Percentiles rank a stretch among this genome's conserved stretches.
Evolutionary conservation across 2,329 filamentous ascomycete species (phyloP).

Genomic region (Leptographium radiaticola): DNA sequence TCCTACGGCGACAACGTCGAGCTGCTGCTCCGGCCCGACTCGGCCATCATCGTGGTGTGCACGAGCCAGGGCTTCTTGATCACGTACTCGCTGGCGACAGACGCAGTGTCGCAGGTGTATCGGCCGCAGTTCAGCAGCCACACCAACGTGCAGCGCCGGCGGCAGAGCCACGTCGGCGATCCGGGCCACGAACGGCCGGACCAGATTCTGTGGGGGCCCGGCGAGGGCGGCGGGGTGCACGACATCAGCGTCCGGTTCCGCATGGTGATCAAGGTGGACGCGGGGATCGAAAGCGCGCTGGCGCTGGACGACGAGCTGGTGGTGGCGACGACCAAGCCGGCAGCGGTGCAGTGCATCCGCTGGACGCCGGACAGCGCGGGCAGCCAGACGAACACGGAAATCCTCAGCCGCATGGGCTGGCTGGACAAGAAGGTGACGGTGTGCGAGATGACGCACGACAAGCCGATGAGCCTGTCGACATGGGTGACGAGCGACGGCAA

Average conservation of each 20-base stretch:
- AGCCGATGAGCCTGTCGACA: constrained; percentile 88
- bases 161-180: constrained; percentile 48
- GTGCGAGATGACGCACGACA: constrained; percentile 79
- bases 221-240: constrained; percentile 68
- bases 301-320: constrained; percentile 87
- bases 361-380: constrained; percentile 79
- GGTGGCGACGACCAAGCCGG: constrained; percentile 80
- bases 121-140: constrained; percentile 64
- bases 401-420: constrained; percentile 79
- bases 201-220: constrained; percentile 58
- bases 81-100: constrained; percentile 82
- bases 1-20: constrained; percentile 78
- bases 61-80: constrained; percentile 80
- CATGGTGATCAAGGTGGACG: constrained; percentile 97
- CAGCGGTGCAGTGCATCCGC: constrained; percentile 90
- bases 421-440: constrained; percentile 65
- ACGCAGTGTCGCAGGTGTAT: constrained; percentile 72
- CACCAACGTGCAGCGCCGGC: constrained; percentile 47
- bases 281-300: constrained; percentile 76
- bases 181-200: constrained; percentile 42
- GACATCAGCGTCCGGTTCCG: constrained; percentile 87
- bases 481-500: constrained; percentile 85
- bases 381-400: constrained; percentile 79
- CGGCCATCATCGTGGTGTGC: constrained; percentile 81
- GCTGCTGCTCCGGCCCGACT: constrained; percentile 79